Percentiles rank a stretch among this genome's conserved stretches.
These are phyloP conservation scores for Rutstroemia sp. DNA, from an alignment of 2,329 filamentous ascomycete species.

Conservation along the genomic window DNA sequence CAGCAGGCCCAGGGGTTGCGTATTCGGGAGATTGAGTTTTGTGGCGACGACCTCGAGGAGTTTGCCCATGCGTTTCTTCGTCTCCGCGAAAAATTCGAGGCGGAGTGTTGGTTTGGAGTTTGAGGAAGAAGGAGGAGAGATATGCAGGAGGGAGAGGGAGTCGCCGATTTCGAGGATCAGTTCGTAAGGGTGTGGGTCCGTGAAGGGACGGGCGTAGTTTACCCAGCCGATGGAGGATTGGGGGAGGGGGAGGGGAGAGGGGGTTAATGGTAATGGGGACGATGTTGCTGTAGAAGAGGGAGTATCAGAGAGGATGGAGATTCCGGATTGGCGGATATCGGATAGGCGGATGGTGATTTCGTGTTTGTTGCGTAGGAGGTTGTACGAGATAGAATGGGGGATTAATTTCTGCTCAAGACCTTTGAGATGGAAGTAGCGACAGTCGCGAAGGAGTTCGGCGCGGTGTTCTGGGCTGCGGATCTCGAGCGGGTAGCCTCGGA, in stretches of 20 bases:
- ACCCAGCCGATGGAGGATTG: conserved; percentile 46
- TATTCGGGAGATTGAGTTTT: conserved; percentile 63
- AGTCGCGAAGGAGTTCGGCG: conserved; percentile 71
- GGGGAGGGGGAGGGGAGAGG: conserved; percentile 1
- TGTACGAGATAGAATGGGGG: conserved; percentile 67
- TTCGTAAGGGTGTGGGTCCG: conserved; percentile 67
- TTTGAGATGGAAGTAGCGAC: conserved; percentile 87
- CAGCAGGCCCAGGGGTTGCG: conserved; percentile 56
- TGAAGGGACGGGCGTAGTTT: conserved; percentile 75
- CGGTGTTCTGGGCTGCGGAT: conserved; percentile 73
- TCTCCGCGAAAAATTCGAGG: conserved; percentile 63
- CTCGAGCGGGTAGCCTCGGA: conserved; percentile 75
- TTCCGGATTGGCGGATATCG: conserved; percentile 81
- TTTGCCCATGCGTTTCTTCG: conserved; percentile 61
- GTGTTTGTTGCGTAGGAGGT: conserved; percentile 56
- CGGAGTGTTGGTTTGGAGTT: neutral
- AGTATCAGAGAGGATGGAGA: conserved; percentile 53
- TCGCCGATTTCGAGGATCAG: conserved; percentile 74
- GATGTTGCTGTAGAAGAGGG: conserved; percentile 22
- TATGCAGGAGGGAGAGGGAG: conserved; percentile 48
- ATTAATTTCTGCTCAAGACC: conserved; percentile 84
- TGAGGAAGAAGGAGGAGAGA: conserved; percentile 40
- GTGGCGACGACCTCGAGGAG: conserved; percentile 75
- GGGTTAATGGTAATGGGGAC: conserved; percentile 16
- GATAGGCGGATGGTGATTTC: conserved; percentile 78